phyloP scores from a whole-genome alignment of 257 asterid species.

The Ballota nigra region DNA sequence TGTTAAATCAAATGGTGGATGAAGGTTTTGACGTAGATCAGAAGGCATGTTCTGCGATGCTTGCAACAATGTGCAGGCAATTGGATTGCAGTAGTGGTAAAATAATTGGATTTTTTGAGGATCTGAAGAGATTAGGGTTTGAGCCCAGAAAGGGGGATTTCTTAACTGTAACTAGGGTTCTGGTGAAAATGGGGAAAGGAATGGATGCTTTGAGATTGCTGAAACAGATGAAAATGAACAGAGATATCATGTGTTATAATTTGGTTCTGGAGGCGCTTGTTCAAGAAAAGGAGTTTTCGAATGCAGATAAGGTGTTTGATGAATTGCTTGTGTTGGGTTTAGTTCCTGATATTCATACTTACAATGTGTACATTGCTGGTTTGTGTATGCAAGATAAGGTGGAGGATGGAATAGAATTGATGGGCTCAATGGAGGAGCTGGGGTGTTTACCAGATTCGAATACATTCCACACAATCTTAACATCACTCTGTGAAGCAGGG shows the following conservation, averaged over 20 bases:
- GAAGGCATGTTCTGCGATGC: conserved; percentile 47
- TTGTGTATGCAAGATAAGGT: conserved; percentile 57
- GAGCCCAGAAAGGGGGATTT: conserved; percentile 50
- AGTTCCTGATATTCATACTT: conserved; percentile 60
- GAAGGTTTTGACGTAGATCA: conserved; percentile 52
- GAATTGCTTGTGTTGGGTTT: conserved; percentile 72
- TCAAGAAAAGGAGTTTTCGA: conserved; percentile 31
- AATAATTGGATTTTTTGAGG: conserved; percentile 44
- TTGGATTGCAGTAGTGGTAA: conserved; percentile 23
- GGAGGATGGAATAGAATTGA: conserved; percentile 50
- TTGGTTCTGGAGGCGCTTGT: conserved; percentile 54
- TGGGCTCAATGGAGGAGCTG: conserved; percentile 56
- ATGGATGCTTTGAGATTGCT: conserved; percentile 45
- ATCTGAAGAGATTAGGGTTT: conserved; percentile 44
- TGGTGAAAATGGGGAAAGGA: conserved; percentile 37
- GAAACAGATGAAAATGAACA: conserved; percentile 48
- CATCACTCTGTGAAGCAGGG: conserved; percentile 38
- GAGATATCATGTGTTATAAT: conserved; percentile 50
- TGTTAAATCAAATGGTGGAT: conserved; percentile 46
- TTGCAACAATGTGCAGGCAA: conserved; percentile 45
- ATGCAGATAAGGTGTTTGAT: conserved; percentile 71
- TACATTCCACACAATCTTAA: conserved; percentile 39
- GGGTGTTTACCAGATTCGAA: conserved; percentile 54
- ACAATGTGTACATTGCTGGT: conserved; percentile 53
- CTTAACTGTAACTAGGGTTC: conserved; percentile 42